Evolutionary conservation across 768 basidiomycete species (phyloP).

Genomic region (Austroboletus festivus): DNA sequence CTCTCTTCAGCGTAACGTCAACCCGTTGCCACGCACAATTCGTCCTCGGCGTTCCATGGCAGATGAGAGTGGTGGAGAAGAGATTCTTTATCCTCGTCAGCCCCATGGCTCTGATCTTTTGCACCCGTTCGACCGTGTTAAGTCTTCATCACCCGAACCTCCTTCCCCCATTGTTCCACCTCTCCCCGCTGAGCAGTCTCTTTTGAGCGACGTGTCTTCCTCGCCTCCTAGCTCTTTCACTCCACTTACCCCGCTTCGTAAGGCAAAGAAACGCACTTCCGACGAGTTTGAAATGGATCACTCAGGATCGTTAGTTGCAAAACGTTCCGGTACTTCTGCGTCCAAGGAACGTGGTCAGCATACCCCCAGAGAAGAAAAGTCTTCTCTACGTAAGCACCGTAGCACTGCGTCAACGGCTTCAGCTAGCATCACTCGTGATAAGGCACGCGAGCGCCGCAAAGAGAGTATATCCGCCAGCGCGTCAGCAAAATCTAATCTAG

Average conservation of each 20-base stretch:
- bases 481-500: conserved; percentile 32
- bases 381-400: conserved; percentile 61
- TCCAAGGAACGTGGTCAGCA: conserved; percentile 26
- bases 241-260: conserved; percentile 41
- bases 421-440: conserved; percentile 38
- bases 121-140: conserved; percentile 34
- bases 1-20: conserved; percentile 41
- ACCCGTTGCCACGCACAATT: conserved; percentile 46
- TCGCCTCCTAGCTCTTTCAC: conserved; percentile 68
- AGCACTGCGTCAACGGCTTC: conserved; percentile 60
- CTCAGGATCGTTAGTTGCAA: conserved; percentile 55
- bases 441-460: conserved; percentile 50
- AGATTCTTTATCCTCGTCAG: conserved; percentile 83
- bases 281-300: conserved; percentile 84
- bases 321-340: conserved; percentile 37
- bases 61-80: conserved; percentile 87
- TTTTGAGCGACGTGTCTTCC: conserved; percentile 27
- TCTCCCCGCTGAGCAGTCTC: conserved; percentile 32
- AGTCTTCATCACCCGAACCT: conserved; percentile 26
- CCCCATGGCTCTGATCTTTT: conserved; percentile 30
- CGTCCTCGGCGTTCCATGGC: conserved; percentile 64
- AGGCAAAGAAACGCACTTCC: conserved; percentile 71
- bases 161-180: conserved; percentile 29
- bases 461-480: conserved; percentile 45
- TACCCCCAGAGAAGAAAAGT: conserved; percentile 47